Conservation (phyloP, 2,329 filamentous ascomycete genomes). For the Aspergillus sp. region DNA sequence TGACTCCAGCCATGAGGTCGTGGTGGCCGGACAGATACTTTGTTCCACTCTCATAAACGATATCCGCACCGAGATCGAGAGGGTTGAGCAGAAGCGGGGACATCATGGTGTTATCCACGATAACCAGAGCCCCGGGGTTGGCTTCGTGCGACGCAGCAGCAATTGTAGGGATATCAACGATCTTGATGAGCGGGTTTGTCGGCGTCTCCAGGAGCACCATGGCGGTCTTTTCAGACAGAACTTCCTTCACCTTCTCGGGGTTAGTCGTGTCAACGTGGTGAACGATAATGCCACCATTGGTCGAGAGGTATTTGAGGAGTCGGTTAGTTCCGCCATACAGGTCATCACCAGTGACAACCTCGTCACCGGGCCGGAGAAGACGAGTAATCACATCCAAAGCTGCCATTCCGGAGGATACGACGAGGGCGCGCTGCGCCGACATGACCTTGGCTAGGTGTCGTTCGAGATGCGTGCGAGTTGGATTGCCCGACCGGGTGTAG, state of each 20-base stretch:
- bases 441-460: constrained; percentile 98
- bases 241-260: constrained; percentile 66
- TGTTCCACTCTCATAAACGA: constrained; percentile 96
- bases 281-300: constrained; percentile 86
- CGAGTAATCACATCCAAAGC: constrained; percentile 95
- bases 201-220: constrained; percentile 97
- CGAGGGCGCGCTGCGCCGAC: constrained; percentile 86
- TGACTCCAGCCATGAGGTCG: constrained; percentile 97
- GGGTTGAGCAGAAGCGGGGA: constrained; percentile 93
- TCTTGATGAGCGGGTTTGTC: constrained; percentile 97
- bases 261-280: constrained; percentile 95
- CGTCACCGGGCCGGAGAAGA: constrained; percentile 84
- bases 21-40: constrained; percentile 98
- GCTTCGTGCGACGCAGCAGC: constrained; percentile 72
- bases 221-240: constrained; percentile 76
- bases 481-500: constrained; percentile 97
- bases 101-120: constrained; percentile 99
- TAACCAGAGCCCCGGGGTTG: constrained; percentile 77
- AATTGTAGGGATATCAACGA: constrained; percentile 85
- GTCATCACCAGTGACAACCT: constrained; percentile 96
- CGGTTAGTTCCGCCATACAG: constrained; percentile 95
- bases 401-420: constrained; percentile 96
- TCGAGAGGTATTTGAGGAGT: constrained; percentile 85
- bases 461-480: constrained; percentile 92
- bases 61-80: constrained; percentile 88